phyloP scores from a whole-genome alignment of 768 basidiomycete species.

The Auricularia auricula-judae region DNA sequence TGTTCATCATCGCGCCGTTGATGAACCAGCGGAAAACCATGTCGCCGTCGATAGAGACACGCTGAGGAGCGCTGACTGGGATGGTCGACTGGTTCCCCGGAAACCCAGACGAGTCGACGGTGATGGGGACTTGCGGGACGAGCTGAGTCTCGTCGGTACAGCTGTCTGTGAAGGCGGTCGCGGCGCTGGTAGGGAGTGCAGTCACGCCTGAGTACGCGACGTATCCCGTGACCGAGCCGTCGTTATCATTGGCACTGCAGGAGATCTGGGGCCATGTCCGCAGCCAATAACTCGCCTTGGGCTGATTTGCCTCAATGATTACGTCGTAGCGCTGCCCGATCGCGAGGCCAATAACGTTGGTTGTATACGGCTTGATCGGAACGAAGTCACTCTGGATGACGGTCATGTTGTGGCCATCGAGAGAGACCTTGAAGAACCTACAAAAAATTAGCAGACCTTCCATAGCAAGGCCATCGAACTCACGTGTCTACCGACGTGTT shows the following conservation, averaged over 20 bases:
- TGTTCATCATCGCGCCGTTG: not conserved
- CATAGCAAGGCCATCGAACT: not conserved
- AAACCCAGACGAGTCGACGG: not conserved
- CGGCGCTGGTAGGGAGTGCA: not conserved
- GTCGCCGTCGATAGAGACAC: not conserved
- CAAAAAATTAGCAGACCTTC: not conserved
- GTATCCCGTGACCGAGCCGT: not conserved
- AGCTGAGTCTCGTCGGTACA: not conserved
- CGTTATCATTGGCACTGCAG: not conserved
- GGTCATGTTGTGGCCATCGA: constrained; percentile 3
- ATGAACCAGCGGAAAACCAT: not conserved
- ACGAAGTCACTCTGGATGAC: constrained; percentile 4
- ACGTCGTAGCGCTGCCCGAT: constrained; percentile 5
- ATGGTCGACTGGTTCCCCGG: not conserved
- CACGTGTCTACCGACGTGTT: constrained; percentile 2
- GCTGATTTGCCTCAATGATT: constrained; percentile 2
- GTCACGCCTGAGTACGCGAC: not conserved
- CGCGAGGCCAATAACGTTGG: not conserved
- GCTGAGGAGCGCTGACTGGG: not conserved
- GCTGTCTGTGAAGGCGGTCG: not conserved
- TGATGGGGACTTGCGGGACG: not conserved
- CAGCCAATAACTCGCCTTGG: not conserved
- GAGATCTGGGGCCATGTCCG: not conserved
- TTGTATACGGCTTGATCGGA: not conserved
- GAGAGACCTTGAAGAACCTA: constrained; percentile 2